A percentile compares a stretch with the other conserved stretches of the same genome.
phyloP scores from a whole-genome alignment of 345 rosid genomes.

The Melaleuca quinquenervia region DNA sequence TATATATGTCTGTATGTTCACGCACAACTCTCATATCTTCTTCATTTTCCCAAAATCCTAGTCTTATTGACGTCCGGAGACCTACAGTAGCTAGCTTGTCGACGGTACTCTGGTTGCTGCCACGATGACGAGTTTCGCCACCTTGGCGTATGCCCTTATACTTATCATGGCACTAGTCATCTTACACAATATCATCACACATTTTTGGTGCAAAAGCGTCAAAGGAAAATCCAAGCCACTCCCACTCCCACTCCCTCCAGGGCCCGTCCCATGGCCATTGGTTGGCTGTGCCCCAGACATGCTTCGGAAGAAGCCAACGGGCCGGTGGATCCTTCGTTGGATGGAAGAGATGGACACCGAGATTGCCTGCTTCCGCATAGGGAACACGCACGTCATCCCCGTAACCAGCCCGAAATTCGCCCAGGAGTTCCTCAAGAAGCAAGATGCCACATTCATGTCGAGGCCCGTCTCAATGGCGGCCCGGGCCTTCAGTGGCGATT shows the following conservation, averaged over 20 bases:
- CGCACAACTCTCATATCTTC: not conserved
- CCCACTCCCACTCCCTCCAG: not conserved
- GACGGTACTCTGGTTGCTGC: not conserved
- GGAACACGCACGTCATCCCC: slow-evolving; percentile 3
- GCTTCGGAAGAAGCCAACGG: not conserved
- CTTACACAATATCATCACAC: not conserved
- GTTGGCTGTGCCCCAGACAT: not conserved
- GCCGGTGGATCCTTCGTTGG: not conserved
- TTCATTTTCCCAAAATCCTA: not conserved
- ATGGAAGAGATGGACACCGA: not conserved
- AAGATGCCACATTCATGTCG: slow-evolving; percentile 17
- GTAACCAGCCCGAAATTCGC: slow-evolving; percentile 23
- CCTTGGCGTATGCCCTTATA: not conserved
- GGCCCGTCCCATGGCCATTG: not conserved
- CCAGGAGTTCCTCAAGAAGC: slow-evolving; percentile 18
- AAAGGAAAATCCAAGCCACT: not conserved
- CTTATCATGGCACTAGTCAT: not conserved
- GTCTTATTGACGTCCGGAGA: not conserved
- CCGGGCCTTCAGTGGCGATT: not conserved
- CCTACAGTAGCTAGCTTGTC: too few species aligned
- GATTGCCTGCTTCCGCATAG: not conserved
- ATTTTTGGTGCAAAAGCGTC: not conserved
- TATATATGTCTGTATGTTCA: not conserved
- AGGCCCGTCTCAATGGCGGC: slow-evolving; percentile 11
- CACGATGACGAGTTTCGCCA: not conserved